Conservation (phyloP, 164 flowering plant genomes). For the Vitis cinerea region DNA sequence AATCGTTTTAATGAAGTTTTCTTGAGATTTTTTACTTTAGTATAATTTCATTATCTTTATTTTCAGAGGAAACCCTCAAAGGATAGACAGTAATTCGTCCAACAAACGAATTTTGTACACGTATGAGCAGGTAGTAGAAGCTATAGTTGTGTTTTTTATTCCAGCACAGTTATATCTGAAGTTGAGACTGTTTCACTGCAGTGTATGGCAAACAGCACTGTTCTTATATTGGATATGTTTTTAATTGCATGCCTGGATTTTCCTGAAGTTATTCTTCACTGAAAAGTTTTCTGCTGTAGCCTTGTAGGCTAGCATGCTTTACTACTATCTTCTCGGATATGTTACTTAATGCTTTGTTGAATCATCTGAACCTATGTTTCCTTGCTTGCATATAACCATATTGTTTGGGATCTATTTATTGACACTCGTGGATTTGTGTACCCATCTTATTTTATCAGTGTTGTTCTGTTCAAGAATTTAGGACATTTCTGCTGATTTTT, state of each 20-base stretch:
- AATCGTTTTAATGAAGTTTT: background rate
- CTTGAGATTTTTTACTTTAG: background rate
- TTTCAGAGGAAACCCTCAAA: constrained; percentile 89
- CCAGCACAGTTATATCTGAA: background rate
- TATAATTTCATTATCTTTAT: background rate
- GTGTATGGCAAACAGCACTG: background rate
- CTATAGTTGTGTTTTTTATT: background rate
- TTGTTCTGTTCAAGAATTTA: too few species aligned
- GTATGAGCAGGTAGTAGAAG: constrained; percentile 76
- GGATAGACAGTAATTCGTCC: constrained; percentile 80
- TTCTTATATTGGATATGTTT: background rate
- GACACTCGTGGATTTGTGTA: too few species aligned
- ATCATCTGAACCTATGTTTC: too few species aligned
- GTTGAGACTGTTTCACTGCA: background rate
- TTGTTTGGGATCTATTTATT: too few species aligned
- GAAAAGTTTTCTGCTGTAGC: too few species aligned
- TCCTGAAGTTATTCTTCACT: background rate
- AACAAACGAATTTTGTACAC: constrained; percentile 75
- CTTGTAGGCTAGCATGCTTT: too few species aligned
- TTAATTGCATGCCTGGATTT: background rate
- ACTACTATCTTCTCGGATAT: too few species aligned
- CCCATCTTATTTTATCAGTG: too few species aligned
- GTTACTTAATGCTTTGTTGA: too few species aligned
- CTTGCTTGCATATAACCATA: too few species aligned
- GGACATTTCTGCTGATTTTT: too few species aligned